Evolutionary conservation across 2,329 filamentous ascomycete species (phyloP).

Genomic region (Penicillium sp.): DNA sequence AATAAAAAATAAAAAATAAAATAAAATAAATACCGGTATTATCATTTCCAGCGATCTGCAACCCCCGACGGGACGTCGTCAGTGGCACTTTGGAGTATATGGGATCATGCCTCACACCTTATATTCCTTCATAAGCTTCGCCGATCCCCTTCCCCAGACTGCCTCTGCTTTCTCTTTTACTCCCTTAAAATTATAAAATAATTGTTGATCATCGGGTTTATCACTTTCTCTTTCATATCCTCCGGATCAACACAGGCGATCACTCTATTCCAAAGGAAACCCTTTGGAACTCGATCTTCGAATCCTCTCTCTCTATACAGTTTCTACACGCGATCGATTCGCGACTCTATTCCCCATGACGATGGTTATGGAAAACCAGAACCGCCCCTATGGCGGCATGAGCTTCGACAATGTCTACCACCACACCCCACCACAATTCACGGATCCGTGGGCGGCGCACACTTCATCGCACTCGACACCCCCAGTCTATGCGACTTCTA

Average conservation of each 20-base stretch:
- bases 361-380: conserved; percentile 90
- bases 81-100: conserved; percentile 38
- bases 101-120: conserved; percentile 29
- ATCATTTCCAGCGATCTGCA: conserved; percentile 37
- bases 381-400: conserved; percentile 75
- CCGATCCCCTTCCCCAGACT: conserved; percentile 47
- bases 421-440: conserved; percentile 69
- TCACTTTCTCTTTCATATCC: conserved; percentile 16
- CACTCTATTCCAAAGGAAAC: background rate
- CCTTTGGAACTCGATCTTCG: background rate
- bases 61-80: conserved; percentile 43
- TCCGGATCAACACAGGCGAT: conserved; percentile 9
- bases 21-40: conserved; percentile 17
- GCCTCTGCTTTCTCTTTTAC: conserved; percentile 24
- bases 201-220: conserved; percentile 19
- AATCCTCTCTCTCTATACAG: background rate
- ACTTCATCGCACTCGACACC: conserved; percentile 61
- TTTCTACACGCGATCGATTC: conserved; percentile 17
- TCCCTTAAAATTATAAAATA: conserved; percentile 13
- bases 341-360: conserved; percentile 65
- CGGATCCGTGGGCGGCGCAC: conserved; percentile 78
- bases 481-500: conserved; percentile 59
- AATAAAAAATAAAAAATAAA: conserved; percentile 1
- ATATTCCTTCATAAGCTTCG: conserved; percentile 46
- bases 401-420: conserved; percentile 77